These are phyloP conservation scores for Cucurbita maxima DNA, from an alignment of 306 rosid genomes.

Conservation along the genomic window DNA sequence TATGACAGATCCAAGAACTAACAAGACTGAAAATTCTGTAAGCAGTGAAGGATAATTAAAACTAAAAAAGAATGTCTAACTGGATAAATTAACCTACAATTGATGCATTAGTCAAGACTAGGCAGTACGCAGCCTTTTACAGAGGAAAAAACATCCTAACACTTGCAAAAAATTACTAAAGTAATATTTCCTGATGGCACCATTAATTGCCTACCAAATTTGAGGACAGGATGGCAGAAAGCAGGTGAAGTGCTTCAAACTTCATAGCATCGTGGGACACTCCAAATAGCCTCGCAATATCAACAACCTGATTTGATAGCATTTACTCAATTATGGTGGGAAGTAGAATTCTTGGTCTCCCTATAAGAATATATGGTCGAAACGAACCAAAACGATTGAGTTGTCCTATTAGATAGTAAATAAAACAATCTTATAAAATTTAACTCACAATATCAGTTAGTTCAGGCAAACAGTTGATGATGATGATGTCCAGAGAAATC, in stretches of 20 bases:
- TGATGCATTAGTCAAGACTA: background rate
- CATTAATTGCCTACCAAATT: conserved; percentile 37
- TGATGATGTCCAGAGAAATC: conserved; percentile 31
- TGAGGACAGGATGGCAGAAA: conserved; percentile 43
- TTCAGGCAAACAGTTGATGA: conserved; percentile 30
- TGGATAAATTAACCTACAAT: background rate
- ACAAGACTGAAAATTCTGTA: background rate
- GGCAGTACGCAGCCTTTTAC: background rate
- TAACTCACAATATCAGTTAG: conserved; percentile 58
- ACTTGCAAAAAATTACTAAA: background rate
- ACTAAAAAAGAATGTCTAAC: background rate
- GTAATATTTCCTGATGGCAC: background rate
- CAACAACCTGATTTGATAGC: conserved; percentile 33
- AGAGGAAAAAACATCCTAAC: background rate
- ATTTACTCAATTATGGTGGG: background rate
- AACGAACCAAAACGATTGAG: background rate
- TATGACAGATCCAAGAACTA: background rate
- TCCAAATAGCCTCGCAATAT: conserved; percentile 59
- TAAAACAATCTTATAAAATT: background rate
- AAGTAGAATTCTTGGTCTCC: background rate
- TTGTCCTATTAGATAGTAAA: background rate
- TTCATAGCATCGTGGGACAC: conserved; percentile 58
- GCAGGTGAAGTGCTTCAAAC: conserved; percentile 70
- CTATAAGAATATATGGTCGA: conserved; percentile 8
- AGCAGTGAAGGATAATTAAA: background rate